These are phyloP conservation scores for Phragmites australis DNA, from an alignment of 176 grass and related monocot species.

Conservation along the genomic window DNA sequence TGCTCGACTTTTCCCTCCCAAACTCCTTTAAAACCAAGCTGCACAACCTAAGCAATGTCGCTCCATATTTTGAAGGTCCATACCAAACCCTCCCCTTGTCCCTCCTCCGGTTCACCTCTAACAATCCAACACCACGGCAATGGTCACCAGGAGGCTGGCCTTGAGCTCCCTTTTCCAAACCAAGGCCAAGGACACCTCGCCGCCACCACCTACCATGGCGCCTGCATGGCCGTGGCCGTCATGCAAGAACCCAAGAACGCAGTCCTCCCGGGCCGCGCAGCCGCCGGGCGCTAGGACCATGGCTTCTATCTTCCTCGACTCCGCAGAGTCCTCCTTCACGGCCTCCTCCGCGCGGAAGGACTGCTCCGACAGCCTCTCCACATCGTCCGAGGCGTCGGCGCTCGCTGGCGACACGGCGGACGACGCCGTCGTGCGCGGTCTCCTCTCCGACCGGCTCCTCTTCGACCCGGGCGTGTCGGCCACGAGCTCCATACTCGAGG, in stretches of 20 bases:
- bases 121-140: neutral
- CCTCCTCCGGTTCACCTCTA: neutral
- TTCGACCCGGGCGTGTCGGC: conserved; percentile 56
- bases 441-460: conserved; percentile 66
- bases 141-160: conserved; percentile 50
- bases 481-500: conserved; percentile 67
- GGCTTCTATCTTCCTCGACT: conserved; percentile 59
- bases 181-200: conserved; percentile 39
- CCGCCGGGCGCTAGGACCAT: conserved; percentile 29
- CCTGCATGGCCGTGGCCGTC: conserved; percentile 59
- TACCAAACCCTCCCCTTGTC: neutral
- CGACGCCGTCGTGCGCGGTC: conserved; percentile 43
- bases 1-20: neutral
- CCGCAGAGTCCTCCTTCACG: conserved; percentile 60
- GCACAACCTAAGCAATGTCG: neutral
- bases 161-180: conserved; percentile 51
- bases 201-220: neutral
- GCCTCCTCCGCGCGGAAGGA: conserved; percentile 52
- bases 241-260: conserved; percentile 48
- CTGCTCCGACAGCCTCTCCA: conserved; percentile 60
- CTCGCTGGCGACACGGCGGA: neutral
- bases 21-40: conserved; percentile 42
- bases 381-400: conserved; percentile 48
- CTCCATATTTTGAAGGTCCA: conserved; percentile 34
- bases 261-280: conserved; percentile 21